phyloP scores from a whole-genome alignment of 306 rosid genomes.

The Gillenia trifoliata region DNA sequence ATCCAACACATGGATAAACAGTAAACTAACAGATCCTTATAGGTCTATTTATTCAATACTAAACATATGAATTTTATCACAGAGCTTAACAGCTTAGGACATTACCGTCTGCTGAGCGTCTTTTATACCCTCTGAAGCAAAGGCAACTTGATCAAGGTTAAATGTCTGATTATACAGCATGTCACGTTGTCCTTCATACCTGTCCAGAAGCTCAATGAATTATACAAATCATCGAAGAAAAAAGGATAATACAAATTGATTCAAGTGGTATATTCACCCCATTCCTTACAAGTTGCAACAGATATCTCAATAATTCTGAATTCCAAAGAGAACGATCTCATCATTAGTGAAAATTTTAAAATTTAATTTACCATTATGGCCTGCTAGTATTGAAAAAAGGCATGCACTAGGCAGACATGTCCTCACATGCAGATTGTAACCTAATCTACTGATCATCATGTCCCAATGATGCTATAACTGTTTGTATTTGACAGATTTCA shows the following conservation, averaged over 20 bases:
- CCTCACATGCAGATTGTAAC: not conserved
- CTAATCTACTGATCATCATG: not conserved
- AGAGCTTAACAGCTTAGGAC: conserved; percentile 21
- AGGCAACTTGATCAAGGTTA: conserved; percentile 95
- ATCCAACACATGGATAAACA: not conserved
- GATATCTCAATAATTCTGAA: conserved; percentile 6
- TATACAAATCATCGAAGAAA: not conserved
- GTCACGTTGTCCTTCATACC: conserved; percentile 99
- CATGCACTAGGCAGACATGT: not conserved
- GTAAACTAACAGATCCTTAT: not conserved
- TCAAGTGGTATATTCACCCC: not conserved
- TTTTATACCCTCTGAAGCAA: conserved; percentile 88
- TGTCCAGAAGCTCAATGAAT: conserved; percentile 30
- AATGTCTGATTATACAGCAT: conserved; percentile 94
- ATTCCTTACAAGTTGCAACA: not conserved
- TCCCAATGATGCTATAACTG: not conserved
- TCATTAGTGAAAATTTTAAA: not conserved
- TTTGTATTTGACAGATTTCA: not conserved
- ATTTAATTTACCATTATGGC: too few relatives aligned
- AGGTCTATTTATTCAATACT: not conserved
- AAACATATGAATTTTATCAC: not conserved
- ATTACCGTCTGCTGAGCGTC: conserved; percentile 96
- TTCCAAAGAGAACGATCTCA: conserved; percentile 7
- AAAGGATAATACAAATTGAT: not conserved
- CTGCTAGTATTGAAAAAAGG: not conserved